phyloP scores from a whole-genome alignment of 2,329 filamentous ascomycete species.

The Fusarium vanettenii region DNA sequence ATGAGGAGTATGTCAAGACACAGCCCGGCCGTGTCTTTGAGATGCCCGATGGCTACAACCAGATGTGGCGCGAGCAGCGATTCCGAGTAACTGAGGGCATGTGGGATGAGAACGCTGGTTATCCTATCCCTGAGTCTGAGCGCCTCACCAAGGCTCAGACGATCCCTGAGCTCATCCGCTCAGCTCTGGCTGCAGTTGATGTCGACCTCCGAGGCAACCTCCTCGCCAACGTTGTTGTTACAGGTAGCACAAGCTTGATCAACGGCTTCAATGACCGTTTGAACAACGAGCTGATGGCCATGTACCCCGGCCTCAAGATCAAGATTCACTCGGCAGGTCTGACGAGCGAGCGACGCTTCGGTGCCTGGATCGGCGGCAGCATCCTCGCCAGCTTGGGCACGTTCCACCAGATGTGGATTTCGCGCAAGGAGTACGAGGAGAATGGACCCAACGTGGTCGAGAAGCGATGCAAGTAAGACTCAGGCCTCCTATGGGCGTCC shows the following conservation, averaged over 20 bases:
- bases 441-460: constrained; percentile 91
- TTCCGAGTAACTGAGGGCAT: constrained; percentile 89
- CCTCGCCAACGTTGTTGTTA: constrained; percentile 91
- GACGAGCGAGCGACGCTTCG: constrained; percentile 89
- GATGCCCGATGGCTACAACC: constrained; percentile 96
- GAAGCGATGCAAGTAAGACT: constrained; percentile 87
- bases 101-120: constrained; percentile 86
- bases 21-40: constrained; percentile 91
- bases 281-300: constrained; percentile 81
- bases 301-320: constrained; percentile 88
- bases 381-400: constrained; percentile 95
- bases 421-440: constrained; percentile 96
- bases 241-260: constrained; percentile 86
- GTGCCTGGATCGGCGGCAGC: constrained; percentile 95
- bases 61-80: constrained; percentile 90
- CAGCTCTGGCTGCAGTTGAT: constrained; percentile 82
- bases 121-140: constrained; percentile 59
- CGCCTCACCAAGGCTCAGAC: constrained; percentile 78
- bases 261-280: constrained; percentile 94
- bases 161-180: constrained; percentile 84
- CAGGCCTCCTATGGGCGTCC: constrained; percentile 23
- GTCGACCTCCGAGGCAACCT: constrained; percentile 87
- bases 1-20: constrained; percentile 79
- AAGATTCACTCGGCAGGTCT: constrained; percentile 89
- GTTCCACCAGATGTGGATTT: constrained; percentile 99